Base-by-base conservation (phyloP, 768 basidiomycete genomes). In the Leccinum fibrillosum region DNA sequence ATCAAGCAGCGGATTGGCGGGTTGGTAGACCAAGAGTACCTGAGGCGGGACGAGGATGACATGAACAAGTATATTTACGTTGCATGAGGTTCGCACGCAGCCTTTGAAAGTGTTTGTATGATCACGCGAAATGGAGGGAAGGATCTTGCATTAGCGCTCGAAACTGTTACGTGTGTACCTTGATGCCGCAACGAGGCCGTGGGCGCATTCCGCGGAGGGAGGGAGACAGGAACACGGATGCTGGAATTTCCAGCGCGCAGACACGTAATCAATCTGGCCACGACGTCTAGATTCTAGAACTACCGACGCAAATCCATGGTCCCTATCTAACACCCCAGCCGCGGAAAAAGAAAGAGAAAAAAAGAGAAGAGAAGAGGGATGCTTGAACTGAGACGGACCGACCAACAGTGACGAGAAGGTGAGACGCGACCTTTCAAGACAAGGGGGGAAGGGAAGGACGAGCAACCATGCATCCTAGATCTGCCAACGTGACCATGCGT, bases 1-100 rank as follows among this genome's bases (percentile, higher is more conserved):
- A 94, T 98, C 75, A 98, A 98, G 79, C 83, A 84, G 69, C 79
- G 91, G 57, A 85, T 97, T 62, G 87, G 89, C 64, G 79, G 80
- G 39, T 72, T 97, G 62, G 90, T 97, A 54, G 94, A 97, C 62
- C 78, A 81, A 60, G 92, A 96, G 70, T 98, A 95, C 75, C 66
- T 97, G 75, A 82, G 83, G 72, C 80, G 95, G 56, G 88, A 89
- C 66, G 82, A 85, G 9, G 78, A 82, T 15, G 87, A 92, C 64
- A 84, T 77, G 76, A 86, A 84, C 61, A 75, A 81, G 68, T 90
- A 92, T 66, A 73, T 84, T 44, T 98, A 98, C 69, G 79, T 96
- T 19, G 94, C 94, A 5, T 92, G 73, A 65, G 49, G 35, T 25
- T 32, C 3, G 30, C 30, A 4, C 30, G 30, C 11, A 32, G 32